Evolutionary conservation across 495 filamentous ascomycete genomes (phyloP).

Genomic region (Trichoderma orchidacearum): DNA sequence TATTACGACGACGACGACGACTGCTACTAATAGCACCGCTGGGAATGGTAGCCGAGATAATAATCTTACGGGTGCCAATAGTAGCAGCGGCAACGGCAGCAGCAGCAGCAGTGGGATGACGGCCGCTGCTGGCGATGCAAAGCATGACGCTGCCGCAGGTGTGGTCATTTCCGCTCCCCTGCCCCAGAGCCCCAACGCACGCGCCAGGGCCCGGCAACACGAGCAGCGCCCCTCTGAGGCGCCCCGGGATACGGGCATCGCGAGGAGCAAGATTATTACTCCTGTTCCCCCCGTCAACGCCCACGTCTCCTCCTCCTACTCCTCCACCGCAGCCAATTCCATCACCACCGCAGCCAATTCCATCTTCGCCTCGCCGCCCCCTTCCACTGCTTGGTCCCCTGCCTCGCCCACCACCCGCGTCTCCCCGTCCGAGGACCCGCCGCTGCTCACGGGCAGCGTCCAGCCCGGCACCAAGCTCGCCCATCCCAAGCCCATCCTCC

Average conservation of each 20-base stretch:
- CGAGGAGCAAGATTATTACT: neutral
- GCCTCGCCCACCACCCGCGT: no score
- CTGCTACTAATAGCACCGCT: neutral
- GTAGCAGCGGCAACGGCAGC: neutral
- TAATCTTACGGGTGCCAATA: neutral
- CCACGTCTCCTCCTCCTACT: neutral
- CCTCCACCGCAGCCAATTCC: neutral
- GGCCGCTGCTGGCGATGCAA: neutral
- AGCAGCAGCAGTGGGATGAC: neutral
- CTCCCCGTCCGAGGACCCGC: constrained; percentile 2
- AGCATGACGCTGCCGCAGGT: neutral
- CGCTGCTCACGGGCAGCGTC: constrained; percentile 5
- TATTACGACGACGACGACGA: neutral
- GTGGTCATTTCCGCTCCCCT: neutral
- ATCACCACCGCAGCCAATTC: neutral
- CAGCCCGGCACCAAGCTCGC: constrained; percentile 3
- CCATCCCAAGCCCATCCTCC: constrained; percentile 32
- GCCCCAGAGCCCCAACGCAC: neutral
- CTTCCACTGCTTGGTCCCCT: neutral
- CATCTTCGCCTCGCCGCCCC: no score
- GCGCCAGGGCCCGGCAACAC: neutral
- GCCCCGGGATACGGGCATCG: neutral
- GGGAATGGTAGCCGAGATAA: neutral
- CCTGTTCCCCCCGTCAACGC: neutral
- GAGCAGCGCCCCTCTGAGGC: neutral